These are phyloP conservation scores for Aspergillus terreus DNA, from an alignment of 2,329 filamentous ascomycete species.

Conservation along the genomic window DNA sequence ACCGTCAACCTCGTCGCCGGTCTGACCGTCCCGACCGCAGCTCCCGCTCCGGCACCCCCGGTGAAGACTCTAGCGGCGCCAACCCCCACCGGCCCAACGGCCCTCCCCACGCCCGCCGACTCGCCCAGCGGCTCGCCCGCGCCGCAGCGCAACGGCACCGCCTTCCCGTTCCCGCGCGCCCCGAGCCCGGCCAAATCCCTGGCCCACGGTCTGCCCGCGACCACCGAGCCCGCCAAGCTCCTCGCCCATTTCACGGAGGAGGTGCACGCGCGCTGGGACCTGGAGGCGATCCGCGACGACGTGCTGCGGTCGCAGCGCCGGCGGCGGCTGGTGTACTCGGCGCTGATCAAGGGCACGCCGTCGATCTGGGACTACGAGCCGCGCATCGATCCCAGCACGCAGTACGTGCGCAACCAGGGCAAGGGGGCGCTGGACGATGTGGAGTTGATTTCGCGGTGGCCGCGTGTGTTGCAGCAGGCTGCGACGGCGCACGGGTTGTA, in stretches of 20 bases:
- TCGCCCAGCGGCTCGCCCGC: slow-evolving; percentile 28
- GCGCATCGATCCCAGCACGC: slow-evolving; percentile 44
- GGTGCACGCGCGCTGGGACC: slow-evolving; percentile 73
- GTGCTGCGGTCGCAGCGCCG: slow-evolving; percentile 76
- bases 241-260: slow-evolving; percentile 70
- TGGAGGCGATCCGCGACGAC: slow-evolving; percentile 69
- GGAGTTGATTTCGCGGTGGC: slow-evolving; percentile 40
- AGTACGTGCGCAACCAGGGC: slow-evolving; percentile 68
- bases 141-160: slow-evolving; percentile 17
- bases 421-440: slow-evolving; percentile 40
- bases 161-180: slow-evolving; percentile 37
- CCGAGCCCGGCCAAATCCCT: slow-evolving; percentile 34
- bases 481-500: slow-evolving; percentile 16
- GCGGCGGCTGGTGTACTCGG: slow-evolving; percentile 73
- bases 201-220: slow-evolving; percentile 25
- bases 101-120: slow-evolving; percentile 30
- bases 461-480: slow-evolving; percentile 33
- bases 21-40: slow-evolving; percentile 23
- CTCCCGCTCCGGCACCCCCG: slow-evolving; percentile 27
- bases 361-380: slow-evolving; percentile 86
- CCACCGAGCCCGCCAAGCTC: slow-evolving; percentile 37
- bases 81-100: slow-evolving; percentile 10
- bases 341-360: slow-evolving; percentile 70
- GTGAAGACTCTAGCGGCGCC: slow-evolving; percentile 33
- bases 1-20: slow-evolving; percentile 61